phyloP scores from a whole-genome alignment of 768 basidiomycete species.

The Mrakia hoshinonis region DNA sequence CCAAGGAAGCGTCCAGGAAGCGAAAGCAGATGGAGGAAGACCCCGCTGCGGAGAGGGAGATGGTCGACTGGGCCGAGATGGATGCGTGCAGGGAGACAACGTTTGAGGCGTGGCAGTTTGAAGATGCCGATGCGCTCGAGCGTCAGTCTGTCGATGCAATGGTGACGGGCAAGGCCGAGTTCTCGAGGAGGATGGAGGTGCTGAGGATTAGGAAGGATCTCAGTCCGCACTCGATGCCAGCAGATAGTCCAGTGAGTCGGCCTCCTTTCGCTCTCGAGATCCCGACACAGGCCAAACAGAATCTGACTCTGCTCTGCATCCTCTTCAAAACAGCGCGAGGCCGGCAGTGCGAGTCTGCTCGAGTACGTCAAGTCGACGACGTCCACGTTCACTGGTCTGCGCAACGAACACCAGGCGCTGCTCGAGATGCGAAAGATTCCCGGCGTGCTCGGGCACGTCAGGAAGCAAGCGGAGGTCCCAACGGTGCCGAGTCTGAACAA shows the following conservation, averaged over 20 bases:
- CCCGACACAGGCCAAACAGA: background rate
- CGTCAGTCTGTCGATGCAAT: conserved; percentile 11
- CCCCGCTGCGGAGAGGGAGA: background rate
- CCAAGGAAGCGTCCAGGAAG: background rate
- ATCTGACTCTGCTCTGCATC: background rate
- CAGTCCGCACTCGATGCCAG: conserved; percentile 12
- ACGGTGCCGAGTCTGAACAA: background rate
- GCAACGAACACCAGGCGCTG: conserved; percentile 11
- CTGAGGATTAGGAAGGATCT: conserved; percentile 11
- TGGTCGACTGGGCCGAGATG: conserved; percentile 26
- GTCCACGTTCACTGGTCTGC: background rate
- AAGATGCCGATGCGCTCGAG: conserved; percentile 6
- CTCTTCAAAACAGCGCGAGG: conserved; percentile 14
- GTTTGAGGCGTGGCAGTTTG: background rate
- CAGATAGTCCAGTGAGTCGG: conserved; percentile 21
- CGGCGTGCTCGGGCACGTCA: background rate
- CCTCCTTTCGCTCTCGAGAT: background rate
- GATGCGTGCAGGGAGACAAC: background rate
- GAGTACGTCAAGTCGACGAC: conserved; percentile 22
- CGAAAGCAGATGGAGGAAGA: background rate
- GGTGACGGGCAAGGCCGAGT: conserved; percentile 23
- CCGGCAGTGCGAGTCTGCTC: background rate
- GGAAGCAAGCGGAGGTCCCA: background rate
- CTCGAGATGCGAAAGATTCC: conserved; percentile 15
- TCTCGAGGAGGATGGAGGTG: conserved; percentile 11